Evolutionary conservation across 1,284 basidiomycete genomes (phyloP), one percentile per base, ranked within the genome.

Genomic region (Sutorius eximius): DNA sequence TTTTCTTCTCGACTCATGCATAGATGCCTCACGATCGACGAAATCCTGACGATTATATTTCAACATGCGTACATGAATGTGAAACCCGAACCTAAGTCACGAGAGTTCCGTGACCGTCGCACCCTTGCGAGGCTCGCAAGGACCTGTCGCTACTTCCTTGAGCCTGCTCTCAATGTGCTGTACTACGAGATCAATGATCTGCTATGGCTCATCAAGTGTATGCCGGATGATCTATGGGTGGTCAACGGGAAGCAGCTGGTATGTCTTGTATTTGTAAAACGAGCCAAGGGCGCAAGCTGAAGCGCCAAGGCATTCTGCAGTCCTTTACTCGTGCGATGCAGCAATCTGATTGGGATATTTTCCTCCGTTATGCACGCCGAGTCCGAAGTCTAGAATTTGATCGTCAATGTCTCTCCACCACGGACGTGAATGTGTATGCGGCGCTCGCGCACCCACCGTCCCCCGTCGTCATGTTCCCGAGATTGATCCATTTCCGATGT

Each of bases 121-220:
- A 70, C 67, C 63, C 67, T 67, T 53, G 69, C 65, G 53, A 56
- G 68, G 58, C 65, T 67, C 33, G 61, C 66, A 53, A 70, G 69
- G 45, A 67, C 69, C 43, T 66, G 49, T 46, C 68, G 57, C 61
- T 64, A 53, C 67, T 67, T 71, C 61, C 64, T 59, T 6, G 63
- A 67, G 57, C 69, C 67, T 61, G 66, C 69, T 60, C 65, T 67
- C 61, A 62, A 71, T 16, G 65, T 67, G 40, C 63, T 71, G 16
- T 67, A 66, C 61, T 55, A 69, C 49, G 67, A 66, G 63, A 66
- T 69, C n/a, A 56, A 54, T 62, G 67, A 66, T 63, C 67, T 68
- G 55, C 61, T 69, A 43, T 66, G 65, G 61, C 64, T 67, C 64
- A 70, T 67, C 59, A 67, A 65, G 11, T 70, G 61, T 45, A 65